Evolutionary conservation across 2,329 filamentous ascomycete genomes (phyloP), one percentile per base, ranked within the genome.

Genomic region (Beauveria medogensis): DNA sequence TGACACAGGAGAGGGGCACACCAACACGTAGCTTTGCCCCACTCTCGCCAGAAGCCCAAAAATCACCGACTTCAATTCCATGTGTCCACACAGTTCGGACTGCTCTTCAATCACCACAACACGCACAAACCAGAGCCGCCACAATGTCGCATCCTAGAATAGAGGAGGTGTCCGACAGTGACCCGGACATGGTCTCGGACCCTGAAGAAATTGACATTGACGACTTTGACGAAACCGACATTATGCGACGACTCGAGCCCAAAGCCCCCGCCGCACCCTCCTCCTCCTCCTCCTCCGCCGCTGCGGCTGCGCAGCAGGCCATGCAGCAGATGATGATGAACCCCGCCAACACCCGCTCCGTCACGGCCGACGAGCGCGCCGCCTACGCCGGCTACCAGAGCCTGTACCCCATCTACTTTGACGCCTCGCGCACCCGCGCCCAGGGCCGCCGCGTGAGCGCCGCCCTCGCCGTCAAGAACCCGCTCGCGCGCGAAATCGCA

Each of bases 331-430:
- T 55, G 58, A 60, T 60, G 58, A 52, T 63, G 66, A 16, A 62
- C 65, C 24, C 66, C 64, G 28, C 64, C 71, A 54, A 30, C 54
- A 57, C 47, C 62, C 65, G 62, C 68, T 67, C 66, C 62, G 67
- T 73, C 67, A 65, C 72, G 65, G 69, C 70, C 20, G 74, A 78
- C 65, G 78, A 85, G 72, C 76, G 82, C 56, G 71, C 77, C 65
- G 76, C 80, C 67, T 88, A 91, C 74, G 90, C 88, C 70, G 79
- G 85, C 75, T 96, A 87, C 78, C 89, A 94, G 74, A 93, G 91
- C 75, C 81, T 99, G 28, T 99, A 99, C 78, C 93, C 94, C 0
- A 78, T 97, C 63, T 99, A 99, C 82, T 99, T 99, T 70, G 93
- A 97, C 80, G 82, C 82, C 65, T 79, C 80, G 26, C 85, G 90